Base-by-base conservation (phyloP, 2,329 filamentous ascomycete genomes). In the Penicillium brevicompactum region DNA sequence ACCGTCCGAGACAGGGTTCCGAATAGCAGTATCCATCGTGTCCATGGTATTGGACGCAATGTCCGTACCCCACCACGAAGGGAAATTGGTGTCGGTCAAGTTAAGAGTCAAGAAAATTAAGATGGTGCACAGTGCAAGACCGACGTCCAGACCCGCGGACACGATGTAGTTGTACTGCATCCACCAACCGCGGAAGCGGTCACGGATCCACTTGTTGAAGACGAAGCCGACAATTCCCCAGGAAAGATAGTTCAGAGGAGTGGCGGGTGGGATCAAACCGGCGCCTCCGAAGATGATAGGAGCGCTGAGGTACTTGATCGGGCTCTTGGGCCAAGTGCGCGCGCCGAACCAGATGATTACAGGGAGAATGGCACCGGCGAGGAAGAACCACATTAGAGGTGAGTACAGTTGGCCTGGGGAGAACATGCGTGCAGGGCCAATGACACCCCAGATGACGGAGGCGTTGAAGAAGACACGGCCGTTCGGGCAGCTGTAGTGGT, bases 161-260 rank as follows among this genome's bases (percentile, higher is more conserved):
- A 87, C 84, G 66, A 90, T 81, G 70, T 91, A 91, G 76, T 91
- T 91, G 76, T 90, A 91, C 70, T 87, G 85, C 71, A 88, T 77
- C 88, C 88, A 91, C 88, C 88, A 91, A 32, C 86, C 87, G 4
- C 80, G 83, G 73, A 82, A 87, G 58, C 83, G 80, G 55, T 85
- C 80, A 68, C 84, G 83, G 68, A 91, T 82, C 63, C 80, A 84
- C 64, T 82, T 87, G 73, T 90, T 89, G 76, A 91, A 91, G 34
- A 87, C 60, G 46, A 83, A 80, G 8, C 88, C 88, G 6, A 88
- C 84, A 24, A 84, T 69, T 4, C 84, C 87, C 88, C 88, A 91
- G 66, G 83, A 83, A 43, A 89, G 82, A 43, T 90, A 91, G 60
- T 85, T 90, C 60, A 88, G 84, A 0, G 86, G 83, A 0, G 86